Evolutionary conservation across 352 stramenopile genomes (phyloP), one percentile per base, ranked within the genome.

Genomic region (Globisporangium nodosum): DNA sequence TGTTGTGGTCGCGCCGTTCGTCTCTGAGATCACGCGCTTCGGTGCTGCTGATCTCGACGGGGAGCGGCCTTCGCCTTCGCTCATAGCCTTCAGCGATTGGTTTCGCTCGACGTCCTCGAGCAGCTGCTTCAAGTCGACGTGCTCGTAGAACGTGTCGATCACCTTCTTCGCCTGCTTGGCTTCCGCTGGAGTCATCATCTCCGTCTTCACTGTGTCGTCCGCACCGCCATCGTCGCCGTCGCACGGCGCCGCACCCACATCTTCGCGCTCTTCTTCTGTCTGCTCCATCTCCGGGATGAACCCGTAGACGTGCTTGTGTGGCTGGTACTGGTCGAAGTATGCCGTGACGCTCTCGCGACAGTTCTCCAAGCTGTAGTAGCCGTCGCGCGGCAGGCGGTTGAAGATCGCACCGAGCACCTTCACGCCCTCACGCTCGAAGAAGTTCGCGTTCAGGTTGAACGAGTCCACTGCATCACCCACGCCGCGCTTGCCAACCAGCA

Each of bases 381-480:
- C 96, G 33, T 97, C 82, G 0, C 74, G 42, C 13, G 84, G 80
- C 16, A 99, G 69, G 33, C 94, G 92, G 71, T 99, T 99, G 66
- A 99, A 99, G 57, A 99, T 88, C 33, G 77, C 89, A 27, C 97
- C 97, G n/a, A 99, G 73, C 18, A 99, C 96, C 16, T 82, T 79
- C 2, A 99, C 92, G 30, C 86, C 71, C 30, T 80, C 67, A 49
- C 78, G 74, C 62, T 96, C 77, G 68, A 99, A 99, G 66, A 98
- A 99, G 6, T 74, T 88, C 18, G 95, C 93, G 70, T 98, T 98
- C 30, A 99, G 64, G 64, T 99, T 99, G 74, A 97, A 99, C 31
- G 90, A 97, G 72, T 99, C 97, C 8, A 99, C 88, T 0, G 97
- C 96, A 72, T 98, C 92, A 8, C 97, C 97, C 9, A 99, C 96